Evolutionary conservation across 306 rosid genomes (phyloP).

Genomic region (Cucurbita maxima): DNA sequence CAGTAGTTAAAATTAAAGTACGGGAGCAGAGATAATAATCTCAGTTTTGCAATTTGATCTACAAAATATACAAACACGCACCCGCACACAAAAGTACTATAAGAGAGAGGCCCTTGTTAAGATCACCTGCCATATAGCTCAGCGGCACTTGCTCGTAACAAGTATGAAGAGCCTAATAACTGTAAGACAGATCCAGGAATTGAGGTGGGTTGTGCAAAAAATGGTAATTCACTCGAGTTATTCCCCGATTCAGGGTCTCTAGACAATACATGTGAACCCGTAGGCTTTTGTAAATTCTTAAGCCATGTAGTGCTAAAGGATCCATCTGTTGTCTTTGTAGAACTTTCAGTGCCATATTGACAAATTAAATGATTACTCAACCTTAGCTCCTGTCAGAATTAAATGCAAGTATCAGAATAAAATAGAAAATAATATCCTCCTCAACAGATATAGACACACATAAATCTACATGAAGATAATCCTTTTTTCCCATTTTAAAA

Average conservation of each 20-base stretch:
- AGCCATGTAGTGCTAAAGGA: slow-evolving; percentile 79
- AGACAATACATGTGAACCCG: slow-evolving; percentile 51
- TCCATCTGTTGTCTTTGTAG: slow-evolving; percentile 67
- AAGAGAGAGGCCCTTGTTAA: neutral
- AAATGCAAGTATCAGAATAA: slow-evolving; percentile 2
- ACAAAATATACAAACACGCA: neutral
- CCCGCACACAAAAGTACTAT: neutral
- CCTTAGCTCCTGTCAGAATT: slow-evolving; percentile 59
- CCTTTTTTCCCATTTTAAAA: neutral
- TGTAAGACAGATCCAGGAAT: slow-evolving; percentile 91
- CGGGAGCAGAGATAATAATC: neutral
- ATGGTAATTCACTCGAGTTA: slow-evolving; percentile 42
- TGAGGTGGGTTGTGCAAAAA: slow-evolving; percentile 67
- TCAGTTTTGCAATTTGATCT: neutral
- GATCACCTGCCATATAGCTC: slow-evolving; percentile 85
- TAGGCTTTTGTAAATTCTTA: slow-evolving; percentile 64
- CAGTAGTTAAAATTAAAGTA: neutral
- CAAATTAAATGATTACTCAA: slow-evolving; percentile 72
- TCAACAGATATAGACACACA: neutral
- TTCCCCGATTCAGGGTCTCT: slow-evolving; percentile 46
- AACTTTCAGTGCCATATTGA: slow-evolving; percentile 60
- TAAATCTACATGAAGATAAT: neutral
- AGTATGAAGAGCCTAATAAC: slow-evolving; percentile 71
- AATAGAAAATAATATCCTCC: neutral
- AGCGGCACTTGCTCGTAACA: slow-evolving; percentile 83